These are phyloP conservation scores for Umbelopsis vinacea DNA, from an alignment of 192 early-diverging fungal genomes.

Conservation along the genomic window DNA sequence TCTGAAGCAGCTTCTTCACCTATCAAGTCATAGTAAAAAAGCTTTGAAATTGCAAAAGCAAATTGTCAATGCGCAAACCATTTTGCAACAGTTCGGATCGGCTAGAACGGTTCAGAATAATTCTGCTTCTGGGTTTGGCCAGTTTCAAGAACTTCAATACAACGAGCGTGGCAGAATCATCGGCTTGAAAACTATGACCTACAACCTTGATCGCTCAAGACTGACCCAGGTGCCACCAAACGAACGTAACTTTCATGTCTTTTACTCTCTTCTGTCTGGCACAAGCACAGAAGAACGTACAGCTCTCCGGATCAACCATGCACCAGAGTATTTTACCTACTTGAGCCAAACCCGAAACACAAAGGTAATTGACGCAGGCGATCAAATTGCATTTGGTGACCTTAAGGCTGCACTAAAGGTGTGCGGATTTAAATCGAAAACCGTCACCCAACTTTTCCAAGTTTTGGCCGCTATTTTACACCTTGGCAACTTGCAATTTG, in stretches of 20 bases:
- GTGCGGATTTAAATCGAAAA: conserved; percentile 66
- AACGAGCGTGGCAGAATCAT: conserved; percentile 80
- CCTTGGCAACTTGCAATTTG: conserved; percentile 88
- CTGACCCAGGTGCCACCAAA: conserved; percentile 58
- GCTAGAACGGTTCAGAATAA: conserved; percentile 65
- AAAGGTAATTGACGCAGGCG: conserved; percentile 37
- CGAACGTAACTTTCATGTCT: conserved; percentile 72
- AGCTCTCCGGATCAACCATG: conserved; percentile 60
- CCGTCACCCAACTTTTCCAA: conserved; percentile 81
- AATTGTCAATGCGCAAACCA: conserved; percentile 66
- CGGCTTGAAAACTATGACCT: conserved; percentile 80
- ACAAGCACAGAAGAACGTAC: conserved; percentile 75
- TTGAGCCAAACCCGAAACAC: conserved; percentile 41
- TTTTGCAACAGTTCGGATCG: conserved; percentile 83
- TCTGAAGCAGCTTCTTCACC: conserved; percentile 70
- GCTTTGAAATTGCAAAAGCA: conserved; percentile 75
- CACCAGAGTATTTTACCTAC: conserved; percentile 61
- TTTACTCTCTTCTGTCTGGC: conserved; percentile 85
- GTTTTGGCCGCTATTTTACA: conserved; percentile 89
- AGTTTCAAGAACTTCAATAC: conserved; percentile 92
- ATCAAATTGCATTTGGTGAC: conserved; percentile 64
- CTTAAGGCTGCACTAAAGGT: conserved; percentile 63
- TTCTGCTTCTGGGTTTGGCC: conserved; percentile 74
- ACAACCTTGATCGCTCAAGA: conserved; percentile 64
- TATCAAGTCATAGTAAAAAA: conserved; percentile 76